Base-by-base conservation (phyloP, 1,284 basidiomycete species). In the Cronartium quercuum region DNA sequence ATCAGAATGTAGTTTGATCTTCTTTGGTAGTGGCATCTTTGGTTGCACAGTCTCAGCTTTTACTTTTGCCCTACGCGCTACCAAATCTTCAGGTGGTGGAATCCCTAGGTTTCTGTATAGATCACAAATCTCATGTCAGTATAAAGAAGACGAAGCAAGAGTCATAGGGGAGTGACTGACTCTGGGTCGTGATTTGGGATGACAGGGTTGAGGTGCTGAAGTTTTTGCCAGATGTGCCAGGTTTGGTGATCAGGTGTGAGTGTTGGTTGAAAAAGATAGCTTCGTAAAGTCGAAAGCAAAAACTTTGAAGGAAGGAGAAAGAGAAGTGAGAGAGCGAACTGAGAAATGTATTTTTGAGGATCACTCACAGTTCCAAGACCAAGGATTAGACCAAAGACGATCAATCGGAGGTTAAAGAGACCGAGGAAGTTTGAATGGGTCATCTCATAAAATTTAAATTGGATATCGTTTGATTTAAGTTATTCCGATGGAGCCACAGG, bases 11-110 rank as follows among this genome's bases (percentile, higher is more conserved):
- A 57, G 15, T 7, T 57, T 57, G 13, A 57, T 24, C 51, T 57
- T 57, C 51, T 57, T 57, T 57, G 51, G 51, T 21, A 57, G 29
- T 21, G 51, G 51, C 51, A 57, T 57, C 51, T 57, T 57, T n/a
- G 51, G 51, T 21, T n/a, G 51, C 7, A 57, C 15, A 57, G 21
- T n/a, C 6, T 57, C 51, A 57, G 51, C 51, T 12, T 57, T 57
- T 57, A 21, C 21, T 12, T 57, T 57, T 57, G n/a, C 51, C 29
- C 21, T n/a, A 21, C 51, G 51, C 7, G 51, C 51, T 57, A 57
- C 51, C 29, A 57, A 21, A 57, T 57, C 51, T 57, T 57, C 51
- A 21, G 51, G 51, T 57, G 51, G 51, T 21, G 51, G 51, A 21
- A 57, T 29, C 2, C 51, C 51, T n/a, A 57, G 51, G 29, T 57